Percentiles rank a stretch among this genome's conserved stretches.
Conservation (phyloP, 371 early-diverging fungal species). For the Rhizopus microsporus region DNA sequence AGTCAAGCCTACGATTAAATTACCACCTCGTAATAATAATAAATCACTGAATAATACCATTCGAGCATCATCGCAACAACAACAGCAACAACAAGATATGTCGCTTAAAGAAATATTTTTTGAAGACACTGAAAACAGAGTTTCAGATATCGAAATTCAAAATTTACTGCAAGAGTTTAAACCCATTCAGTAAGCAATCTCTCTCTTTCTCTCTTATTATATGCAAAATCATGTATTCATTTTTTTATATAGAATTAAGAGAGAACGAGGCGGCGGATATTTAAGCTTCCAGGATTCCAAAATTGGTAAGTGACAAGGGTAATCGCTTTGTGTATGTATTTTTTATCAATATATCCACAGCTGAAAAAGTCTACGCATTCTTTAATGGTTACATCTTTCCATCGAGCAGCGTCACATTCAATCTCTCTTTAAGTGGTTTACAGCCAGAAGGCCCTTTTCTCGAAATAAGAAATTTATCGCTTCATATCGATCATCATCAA, state of each 20-base stretch:
- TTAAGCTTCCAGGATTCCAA: slow-evolving; percentile 32
- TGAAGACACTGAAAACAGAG: slow-evolving; percentile 15
- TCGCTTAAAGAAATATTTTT: slow-evolving; percentile 13
- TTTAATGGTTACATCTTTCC: slow-evolving; percentile 35
- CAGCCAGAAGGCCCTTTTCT: slow-evolving; percentile 27
- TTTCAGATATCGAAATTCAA: slow-evolving; percentile 21
- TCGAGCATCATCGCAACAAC: background rate
- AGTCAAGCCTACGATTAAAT: slow-evolving; percentile 24
- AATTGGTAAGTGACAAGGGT: slow-evolving; percentile 23
- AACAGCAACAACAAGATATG: slow-evolving; percentile 1
- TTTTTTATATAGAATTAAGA: slow-evolving; percentile 21
- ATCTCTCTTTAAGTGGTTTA: slow-evolving; percentile 24
- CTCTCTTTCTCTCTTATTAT: background rate
- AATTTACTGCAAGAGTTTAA: slow-evolving; percentile 18
- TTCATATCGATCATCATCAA: slow-evolving; percentile 24
- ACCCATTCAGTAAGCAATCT: slow-evolving; percentile 16
- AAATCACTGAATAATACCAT: slow-evolving; percentile 3
- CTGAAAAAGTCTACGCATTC: slow-evolving; percentile 42
- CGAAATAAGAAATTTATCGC: slow-evolving; percentile 32
- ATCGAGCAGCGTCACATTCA: slow-evolving; percentile 27
- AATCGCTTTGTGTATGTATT: slow-evolving; percentile 1
- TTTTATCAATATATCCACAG: slow-evolving; percentile 8
- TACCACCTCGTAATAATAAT: slow-evolving; percentile 30
- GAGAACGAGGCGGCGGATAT: slow-evolving; percentile 36
- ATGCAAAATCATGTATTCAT: slow-evolving; percentile 11